These are phyloP conservation scores for Mucor velutinosus DNA, from an alignment of 371 early-diverging fungal genomes.

Conservation along the genomic window DNA sequence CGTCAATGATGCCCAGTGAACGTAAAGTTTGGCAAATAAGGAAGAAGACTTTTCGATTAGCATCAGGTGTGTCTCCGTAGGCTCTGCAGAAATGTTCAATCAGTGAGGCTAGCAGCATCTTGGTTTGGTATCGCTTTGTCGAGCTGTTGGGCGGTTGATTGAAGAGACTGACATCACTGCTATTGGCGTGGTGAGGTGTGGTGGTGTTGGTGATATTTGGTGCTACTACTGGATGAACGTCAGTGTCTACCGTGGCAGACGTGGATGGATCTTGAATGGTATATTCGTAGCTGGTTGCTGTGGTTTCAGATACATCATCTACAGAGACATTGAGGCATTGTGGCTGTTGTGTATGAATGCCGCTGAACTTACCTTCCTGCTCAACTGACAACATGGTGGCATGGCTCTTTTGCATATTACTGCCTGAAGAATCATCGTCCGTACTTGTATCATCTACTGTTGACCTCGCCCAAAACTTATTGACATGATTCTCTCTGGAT, in stretches of 20 bases:
- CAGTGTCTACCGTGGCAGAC: not conserved
- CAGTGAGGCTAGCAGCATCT: constrained; percentile 71
- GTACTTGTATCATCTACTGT: not conserved
- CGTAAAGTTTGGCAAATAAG: constrained; percentile 67
- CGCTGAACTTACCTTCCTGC: not conserved
- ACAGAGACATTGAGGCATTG: not conserved
- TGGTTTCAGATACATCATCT: not conserved
- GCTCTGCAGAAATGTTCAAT: constrained; percentile 84
- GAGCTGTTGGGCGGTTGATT: not conserved
- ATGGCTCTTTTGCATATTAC: not conserved
- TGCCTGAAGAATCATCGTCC: not conserved
- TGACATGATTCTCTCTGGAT: not conserved
- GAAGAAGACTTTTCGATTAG: constrained; percentile 83
- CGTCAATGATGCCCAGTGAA: constrained; percentile 77
- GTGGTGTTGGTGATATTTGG: not conserved
- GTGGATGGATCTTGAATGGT: constrained; percentile 8
- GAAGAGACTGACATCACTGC: not conserved
- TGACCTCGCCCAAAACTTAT: not conserved
- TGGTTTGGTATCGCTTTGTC: constrained; percentile 64
- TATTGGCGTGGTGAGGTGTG: not conserved
- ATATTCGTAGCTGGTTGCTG: constrained; percentile 13
- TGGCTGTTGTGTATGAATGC: not conserved
- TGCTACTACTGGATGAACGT: not conserved
- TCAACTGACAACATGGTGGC: not conserved
- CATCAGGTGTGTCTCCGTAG: constrained; percentile 82